Evolutionary conservation across 371 early-diverging fungal species (phyloP), one percentile per base, ranked within the genome.

Genomic region (Cokeromyces recurvatus): DNA sequence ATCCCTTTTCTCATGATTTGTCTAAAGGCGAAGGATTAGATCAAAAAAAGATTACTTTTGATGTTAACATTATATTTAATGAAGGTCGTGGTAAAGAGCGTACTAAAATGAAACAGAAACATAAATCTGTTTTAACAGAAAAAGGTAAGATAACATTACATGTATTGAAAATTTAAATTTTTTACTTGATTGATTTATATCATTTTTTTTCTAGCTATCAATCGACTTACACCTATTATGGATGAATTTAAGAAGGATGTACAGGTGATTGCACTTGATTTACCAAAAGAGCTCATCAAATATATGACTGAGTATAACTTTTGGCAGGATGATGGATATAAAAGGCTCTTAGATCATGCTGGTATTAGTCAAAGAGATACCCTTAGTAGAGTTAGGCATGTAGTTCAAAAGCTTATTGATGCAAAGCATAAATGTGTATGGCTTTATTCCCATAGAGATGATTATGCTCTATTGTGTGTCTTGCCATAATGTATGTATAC

Each of bases 361-460:
- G 57, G 46, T 25, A 46, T 59, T 23, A 54, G 42, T 31, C 71
- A 69, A 36, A 56, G 59, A 48, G 72, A 69, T 55, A 70, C 65
- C 32, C 50, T 75, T 9, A 48, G 27, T 39, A 69, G 84, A 24
- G 79, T 82, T 0, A 76, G 79, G 46, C 77, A 80, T 43, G 74
- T 78, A 4, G 74, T 82, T 16, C 77, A 79, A 35, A 78, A 83
- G 53, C 51, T 77, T 4, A 76, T 81, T 32, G 67, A 77, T 36
- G 68, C 75, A n/a, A 77, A 76, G 20, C 76, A 74, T 24, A 70
- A 62, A 43, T 79, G 76, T 48, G 77, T 87, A 6, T 89, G 89
- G 89, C 64, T 89, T 11, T 87, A 87, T 59, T 80, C 86, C 0
- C 77, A 80, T 48, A 76, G 79, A 40, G 85, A 84, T 57, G 85